Evolutionary conservation across 768 basidiomycete genomes (phyloP).

Genomic region (Phlegmacium glaucopus): DNA sequence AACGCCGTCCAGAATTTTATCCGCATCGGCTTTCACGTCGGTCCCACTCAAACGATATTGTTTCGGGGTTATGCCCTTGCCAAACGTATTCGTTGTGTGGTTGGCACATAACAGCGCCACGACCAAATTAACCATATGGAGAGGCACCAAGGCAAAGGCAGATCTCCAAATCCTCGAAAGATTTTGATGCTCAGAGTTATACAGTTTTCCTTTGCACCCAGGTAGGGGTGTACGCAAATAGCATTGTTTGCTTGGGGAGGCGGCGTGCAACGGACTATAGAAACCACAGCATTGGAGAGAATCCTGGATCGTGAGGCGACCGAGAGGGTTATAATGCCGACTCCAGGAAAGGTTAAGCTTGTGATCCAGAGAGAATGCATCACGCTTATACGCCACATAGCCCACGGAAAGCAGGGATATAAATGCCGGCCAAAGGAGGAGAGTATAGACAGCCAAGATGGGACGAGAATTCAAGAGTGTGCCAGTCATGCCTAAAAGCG

Average conservation of each 20-base stretch:
- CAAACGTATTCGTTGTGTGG: conserved; percentile 59
- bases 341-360: conserved; percentile 72
- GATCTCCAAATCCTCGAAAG: conserved; percentile 46
- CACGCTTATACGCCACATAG: conserved; percentile 62
- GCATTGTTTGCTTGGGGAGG: conserved; percentile 53
- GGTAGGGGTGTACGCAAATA: conserved; percentile 60
- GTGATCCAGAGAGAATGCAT: conserved; percentile 55
- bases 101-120: conserved; percentile 64
- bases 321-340: conserved; percentile 51
- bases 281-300: conserved; percentile 65
- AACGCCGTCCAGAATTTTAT: conserved; percentile 24
- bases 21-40: conserved; percentile 43
- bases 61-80: conserved; percentile 60
- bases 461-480: conserved; percentile 65
- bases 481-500: conserved; percentile 58
- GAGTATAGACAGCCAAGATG: conserved; percentile 60
- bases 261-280: conserved; percentile 58
- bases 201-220: conserved; percentile 63
- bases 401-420: conserved; percentile 56
- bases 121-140: conserved; percentile 60
- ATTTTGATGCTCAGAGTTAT: conserved; percentile 46
- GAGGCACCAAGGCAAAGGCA: conserved; percentile 53
- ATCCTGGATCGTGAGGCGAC: conserved; percentile 57
- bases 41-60: conserved; percentile 50
- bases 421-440: conserved; percentile 66